These are phyloP conservation scores for Magnusiomyces paraingens DNA, from an alignment of 1,139 yeast genomes.

Conservation along the genomic window DNA sequence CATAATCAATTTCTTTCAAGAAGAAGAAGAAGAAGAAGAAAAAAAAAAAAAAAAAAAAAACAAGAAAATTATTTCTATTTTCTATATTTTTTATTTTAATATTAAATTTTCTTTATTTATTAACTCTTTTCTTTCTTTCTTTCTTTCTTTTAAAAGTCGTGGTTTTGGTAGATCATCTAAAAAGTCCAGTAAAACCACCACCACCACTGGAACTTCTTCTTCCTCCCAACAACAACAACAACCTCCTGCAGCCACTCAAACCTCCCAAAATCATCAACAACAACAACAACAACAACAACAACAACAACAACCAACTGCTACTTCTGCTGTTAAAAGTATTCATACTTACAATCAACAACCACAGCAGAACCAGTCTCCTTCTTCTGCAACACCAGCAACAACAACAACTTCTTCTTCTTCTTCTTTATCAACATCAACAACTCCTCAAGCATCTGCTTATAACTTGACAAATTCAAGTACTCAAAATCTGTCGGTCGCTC, in stretches of 20 bases:
- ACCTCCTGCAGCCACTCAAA: constrained; percentile 9
- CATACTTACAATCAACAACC: constrained; percentile 5
- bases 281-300: not conserved
- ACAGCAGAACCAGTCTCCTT: no score
- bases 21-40: no score
- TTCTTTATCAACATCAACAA: not conserved
- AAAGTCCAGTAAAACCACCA: constrained; percentile 32
- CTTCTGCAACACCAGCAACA: not conserved
- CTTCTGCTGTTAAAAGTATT: not conserved
- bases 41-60: no score
- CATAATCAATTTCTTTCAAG: no score
- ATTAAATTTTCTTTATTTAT: no score
- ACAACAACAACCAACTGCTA: not conserved
- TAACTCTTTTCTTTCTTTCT: constrained; percentile 3
- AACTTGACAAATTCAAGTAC: not conserved
- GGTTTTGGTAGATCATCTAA: constrained; percentile 63
- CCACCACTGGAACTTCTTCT: constrained; percentile 1
- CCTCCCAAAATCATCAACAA: constrained; percentile 6
- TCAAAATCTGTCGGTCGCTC: not conserved
- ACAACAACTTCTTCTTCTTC: not conserved
- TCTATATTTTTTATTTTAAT: no score
- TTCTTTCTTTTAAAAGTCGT: constrained; percentile 25
- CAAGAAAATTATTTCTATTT: no score
- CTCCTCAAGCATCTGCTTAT: constrained; percentile 1
- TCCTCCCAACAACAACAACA: not conserved